phyloP scores from a whole-genome alignment of 768 basidiomycete genomes.

The Termitomyces eurrhizus region DNA sequence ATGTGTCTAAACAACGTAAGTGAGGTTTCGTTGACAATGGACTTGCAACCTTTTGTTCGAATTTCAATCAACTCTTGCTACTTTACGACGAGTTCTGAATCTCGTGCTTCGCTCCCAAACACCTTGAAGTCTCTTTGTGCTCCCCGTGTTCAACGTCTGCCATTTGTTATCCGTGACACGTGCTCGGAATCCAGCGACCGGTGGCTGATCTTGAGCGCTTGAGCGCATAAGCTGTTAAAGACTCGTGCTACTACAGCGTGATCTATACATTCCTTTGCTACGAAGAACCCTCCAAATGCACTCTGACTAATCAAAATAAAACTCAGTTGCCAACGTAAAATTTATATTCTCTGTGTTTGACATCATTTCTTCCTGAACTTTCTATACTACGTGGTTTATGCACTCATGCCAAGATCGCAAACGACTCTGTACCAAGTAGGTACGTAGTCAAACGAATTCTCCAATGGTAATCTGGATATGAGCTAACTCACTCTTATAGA shows the following conservation, averaged over 20 bases:
- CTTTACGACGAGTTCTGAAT: neutral
- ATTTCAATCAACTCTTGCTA: neutral
- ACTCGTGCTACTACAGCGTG: neutral
- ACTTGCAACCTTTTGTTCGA: neutral
- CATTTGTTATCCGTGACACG: neutral
- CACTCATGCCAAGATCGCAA: neutral
- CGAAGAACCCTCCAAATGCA: neutral
- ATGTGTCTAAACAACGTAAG: neutral
- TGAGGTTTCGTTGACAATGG: neutral
- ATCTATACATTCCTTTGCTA: neutral
- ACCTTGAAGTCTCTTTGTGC: neutral
- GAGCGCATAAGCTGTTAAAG: too few species aligned
- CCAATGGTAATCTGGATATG: neutral
- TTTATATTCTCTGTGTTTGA: neutral
- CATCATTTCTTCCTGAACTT: neutral
- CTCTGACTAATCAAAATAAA: neutral
- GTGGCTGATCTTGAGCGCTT: neutral
- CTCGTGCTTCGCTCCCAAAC: neutral
- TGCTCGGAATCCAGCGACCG: neutral
- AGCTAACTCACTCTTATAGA: neutral
- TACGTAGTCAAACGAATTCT: neutral
- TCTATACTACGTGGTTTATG: neutral
- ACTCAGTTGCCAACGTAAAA: neutral
- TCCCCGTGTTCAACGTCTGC: neutral
- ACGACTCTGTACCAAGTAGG: neutral